A percentile compares a stretch with the other conserved stretches of the same genome.
phyloP scores from a whole-genome alignment of 345 rosid genomes.

The Aquilaria sinensis region DNA sequence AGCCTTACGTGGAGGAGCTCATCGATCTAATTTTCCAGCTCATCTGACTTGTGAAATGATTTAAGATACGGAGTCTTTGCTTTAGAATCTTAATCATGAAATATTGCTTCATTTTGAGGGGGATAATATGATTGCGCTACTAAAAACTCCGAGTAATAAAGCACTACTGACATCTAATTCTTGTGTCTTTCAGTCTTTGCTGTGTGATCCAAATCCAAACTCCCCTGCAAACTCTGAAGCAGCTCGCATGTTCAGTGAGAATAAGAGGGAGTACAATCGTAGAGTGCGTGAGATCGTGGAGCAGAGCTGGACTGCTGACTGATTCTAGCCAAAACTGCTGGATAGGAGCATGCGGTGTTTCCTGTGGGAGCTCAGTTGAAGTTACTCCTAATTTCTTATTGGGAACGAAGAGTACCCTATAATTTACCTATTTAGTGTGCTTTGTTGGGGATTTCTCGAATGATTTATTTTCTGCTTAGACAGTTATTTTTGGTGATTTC shows the following conservation, averaged over 20 bases:
- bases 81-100: too few relatives aligned
- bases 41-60: too few relatives aligned
- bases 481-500: slow-evolving; percentile 8
- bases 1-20: too few relatives aligned
- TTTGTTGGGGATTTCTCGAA: slow-evolving; percentile 10
- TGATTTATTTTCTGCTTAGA: slow-evolving; percentile 21
- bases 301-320: slow-evolving; percentile 82
- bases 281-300: slow-evolving; percentile 68
- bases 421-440: slow-evolving; percentile 14
- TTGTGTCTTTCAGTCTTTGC: slow-evolving; percentile 43
- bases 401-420: slow-evolving; percentile 3
- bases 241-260: slow-evolving; percentile 74
- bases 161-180: background rate
- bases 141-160: background rate
- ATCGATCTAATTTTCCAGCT: too few relatives aligned
- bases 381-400: background rate
- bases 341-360: too few relatives aligned
- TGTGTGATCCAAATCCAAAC: slow-evolving; percentile 80
- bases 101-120: too few relatives aligned
- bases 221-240: slow-evolving; percentile 92
- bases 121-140: background rate
- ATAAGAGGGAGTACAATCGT: slow-evolving; percentile 70
- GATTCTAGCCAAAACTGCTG: slow-evolving; percentile 1
- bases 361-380: background rate
- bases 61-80: too few relatives aligned